These are phyloP conservation scores for Trichoderma sp. DNA, from an alignment of 2,329 filamentous ascomycete species.

Conservation along the genomic window DNA sequence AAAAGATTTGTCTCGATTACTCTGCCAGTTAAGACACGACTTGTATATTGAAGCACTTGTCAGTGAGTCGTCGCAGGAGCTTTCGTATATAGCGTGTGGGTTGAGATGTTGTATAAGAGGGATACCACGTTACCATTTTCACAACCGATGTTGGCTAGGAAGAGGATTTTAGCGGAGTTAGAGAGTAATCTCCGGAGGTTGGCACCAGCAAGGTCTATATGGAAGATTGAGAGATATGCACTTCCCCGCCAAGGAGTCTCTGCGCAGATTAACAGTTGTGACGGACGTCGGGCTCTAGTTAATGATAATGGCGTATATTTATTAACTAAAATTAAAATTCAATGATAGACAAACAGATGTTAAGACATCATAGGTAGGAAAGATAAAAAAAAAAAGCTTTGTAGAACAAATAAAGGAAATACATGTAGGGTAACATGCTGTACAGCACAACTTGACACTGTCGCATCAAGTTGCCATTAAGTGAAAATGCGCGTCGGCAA, in stretches of 20 bases:
- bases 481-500: neutral
- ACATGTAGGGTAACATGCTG: neutral
- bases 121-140: neutral
- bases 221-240: too few relatives aligned
- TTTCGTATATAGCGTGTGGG: neutral
- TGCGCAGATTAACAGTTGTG: too few relatives aligned
- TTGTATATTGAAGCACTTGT: neutral
- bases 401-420: neutral
- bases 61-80: neutral
- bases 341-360: too few relatives aligned
- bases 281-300: too few relatives aligned
- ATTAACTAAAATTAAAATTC: too few relatives aligned
- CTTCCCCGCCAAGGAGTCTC: too few relatives aligned
- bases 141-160: constrained; percentile 1
- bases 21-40: neutral
- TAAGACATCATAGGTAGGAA: too few relatives aligned
- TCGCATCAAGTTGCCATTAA: neutral
- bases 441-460: neutral
- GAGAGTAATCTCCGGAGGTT: neutral
- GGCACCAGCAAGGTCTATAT: neutral
- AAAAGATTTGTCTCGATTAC: constrained; percentile 1
- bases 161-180: neutral
- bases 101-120: neutral
- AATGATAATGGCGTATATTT: too few relatives aligned
- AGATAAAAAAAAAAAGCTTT: neutral